phyloP scores from a whole-genome alignment of 164 flowering plant genomes.

The Macadamia integrifolia region DNA sequence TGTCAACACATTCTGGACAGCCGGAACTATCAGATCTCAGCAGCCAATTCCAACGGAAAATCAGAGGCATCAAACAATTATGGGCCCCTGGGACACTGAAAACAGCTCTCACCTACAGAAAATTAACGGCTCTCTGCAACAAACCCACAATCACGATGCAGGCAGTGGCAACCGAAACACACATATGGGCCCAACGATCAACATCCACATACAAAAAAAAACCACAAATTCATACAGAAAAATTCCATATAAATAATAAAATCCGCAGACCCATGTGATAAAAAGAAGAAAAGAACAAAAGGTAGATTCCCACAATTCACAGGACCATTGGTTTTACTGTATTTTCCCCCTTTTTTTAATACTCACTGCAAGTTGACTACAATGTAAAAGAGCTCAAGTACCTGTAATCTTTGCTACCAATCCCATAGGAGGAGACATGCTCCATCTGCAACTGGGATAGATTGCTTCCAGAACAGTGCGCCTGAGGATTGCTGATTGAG shows the following conservation, averaged over 20 bases:
- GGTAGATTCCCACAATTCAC: background rate
- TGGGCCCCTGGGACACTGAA: slow-evolving; percentile 10
- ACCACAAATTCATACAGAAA: background rate
- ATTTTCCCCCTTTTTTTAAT: no score
- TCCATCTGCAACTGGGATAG: slow-evolving; percentile 53
- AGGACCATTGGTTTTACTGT: background rate
- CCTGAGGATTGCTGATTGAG: slow-evolving; percentile 35
- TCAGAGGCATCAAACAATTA: background rate
- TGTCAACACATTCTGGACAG: slow-evolving; percentile 4
- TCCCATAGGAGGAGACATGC: slow-evolving; percentile 43
- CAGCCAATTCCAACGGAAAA: background rate
- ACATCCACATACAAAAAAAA: background rate
- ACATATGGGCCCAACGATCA: slow-evolving; percentile 8
- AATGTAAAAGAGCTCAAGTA: slow-evolving; percentile 12
- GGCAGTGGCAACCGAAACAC: background rate
- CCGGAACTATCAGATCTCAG: background rate
- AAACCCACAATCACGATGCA: slow-evolving; percentile 7
- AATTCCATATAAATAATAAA: background rate
- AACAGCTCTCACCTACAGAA: background rate
- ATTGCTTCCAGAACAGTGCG: slow-evolving; percentile 34
- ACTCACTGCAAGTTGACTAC: background rate
- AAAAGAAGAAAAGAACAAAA: background rate
- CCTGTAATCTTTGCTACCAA: slow-evolving; percentile 70
- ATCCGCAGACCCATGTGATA: background rate
- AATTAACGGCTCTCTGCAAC: slow-evolving; percentile 10